Evolutionary conservation across 345 rosid species (phyloP), one percentile per base, ranked within the genome.

Genomic region (Brassica nigra): DNA sequence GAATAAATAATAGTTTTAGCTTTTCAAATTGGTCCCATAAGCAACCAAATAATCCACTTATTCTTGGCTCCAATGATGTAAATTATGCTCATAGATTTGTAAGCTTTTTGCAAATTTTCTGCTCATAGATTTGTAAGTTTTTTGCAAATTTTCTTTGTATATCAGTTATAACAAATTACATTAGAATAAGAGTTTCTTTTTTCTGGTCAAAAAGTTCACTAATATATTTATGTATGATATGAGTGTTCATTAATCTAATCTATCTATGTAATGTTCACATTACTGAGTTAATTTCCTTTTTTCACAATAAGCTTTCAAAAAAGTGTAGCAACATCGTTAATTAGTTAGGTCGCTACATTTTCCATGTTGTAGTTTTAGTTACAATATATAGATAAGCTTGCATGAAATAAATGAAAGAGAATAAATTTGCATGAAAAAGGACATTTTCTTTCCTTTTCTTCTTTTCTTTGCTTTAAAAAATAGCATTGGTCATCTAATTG

Each of bases 1-100:
- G 36, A 76, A 71, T 74, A 80, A 20, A 27, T 31, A 42, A 8
- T 42, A 23, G 34, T 20, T 31, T 54, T 8, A 66, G 44, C 55
- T 75, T 80, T 80, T 11, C 5, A 61, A 49, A 68, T 62, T 76
- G 70, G 74, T 76, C 77, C 63, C 63, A 62, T 65, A n/a, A 31
- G 64, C 33, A 57, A 70, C 36, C 55, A 64, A 65, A 57, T 8
- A 29, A 1, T 9, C 11, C 15, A 54, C 30, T 62, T 64, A 6
- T 75, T 69, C 70, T 70, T 55, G 52, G 67, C 31, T 70, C 31
- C 15, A 69, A 75, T 75, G 71, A 74, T 80, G 75, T 62, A 31
- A 34, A 3, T 61, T 62, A 62, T 62, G 34, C 34, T 62, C 55
- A 67, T 68, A 20, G 42, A 47, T 58, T 47, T 6, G 28, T 31